Percentiles rank a stretch among this genome's conserved stretches.
Conservation (phyloP, 371 early-diverging fungal genomes). For the Haplosporangium sp. region DNA sequence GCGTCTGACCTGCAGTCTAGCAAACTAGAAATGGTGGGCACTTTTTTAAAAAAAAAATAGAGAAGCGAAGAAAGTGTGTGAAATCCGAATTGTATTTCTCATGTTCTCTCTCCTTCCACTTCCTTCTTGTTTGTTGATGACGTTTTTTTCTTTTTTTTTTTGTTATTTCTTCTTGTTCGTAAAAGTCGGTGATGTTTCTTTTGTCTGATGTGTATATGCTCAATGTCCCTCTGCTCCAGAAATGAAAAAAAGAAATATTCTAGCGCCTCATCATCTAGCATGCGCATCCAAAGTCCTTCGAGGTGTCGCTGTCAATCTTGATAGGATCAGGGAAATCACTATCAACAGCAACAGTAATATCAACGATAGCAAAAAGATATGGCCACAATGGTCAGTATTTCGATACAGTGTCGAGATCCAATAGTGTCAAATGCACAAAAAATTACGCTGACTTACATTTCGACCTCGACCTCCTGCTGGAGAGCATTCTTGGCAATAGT, state of each 20-base stretch:
- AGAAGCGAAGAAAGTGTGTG: no score
- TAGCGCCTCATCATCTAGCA: slow-evolving; percentile 58
- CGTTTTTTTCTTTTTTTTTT: no score
- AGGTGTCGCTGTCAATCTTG: slow-evolving; percentile 81
- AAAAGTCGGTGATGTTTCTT: no score
- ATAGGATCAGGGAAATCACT: slow-evolving; percentile 96
- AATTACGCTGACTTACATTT: slow-evolving; percentile 66
- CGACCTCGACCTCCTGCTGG: slow-evolving; percentile 91
- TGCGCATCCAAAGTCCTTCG: slow-evolving; percentile 72
- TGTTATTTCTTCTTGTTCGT: background rate
- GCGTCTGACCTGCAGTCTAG: no score
- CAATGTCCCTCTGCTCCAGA: background rate
- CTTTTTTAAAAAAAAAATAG: no score
- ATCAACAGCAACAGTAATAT: slow-evolving; percentile 24
- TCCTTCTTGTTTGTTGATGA: no score
- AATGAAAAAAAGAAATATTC: background rate
- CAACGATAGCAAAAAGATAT: slow-evolving; percentile 2
- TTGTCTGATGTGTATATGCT: background rate
- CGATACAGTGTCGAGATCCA: background rate
- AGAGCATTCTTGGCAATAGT: slow-evolving; percentile 95
- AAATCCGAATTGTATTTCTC: no score
- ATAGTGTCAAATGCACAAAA: background rate
- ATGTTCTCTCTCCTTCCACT: no score
- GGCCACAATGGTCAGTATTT: background rate
- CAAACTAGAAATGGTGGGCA: no score